These are phyloP conservation scores for Anisodus tanguticus DNA, from an alignment of 257 asterid genomes.

Conservation along the genomic window DNA sequence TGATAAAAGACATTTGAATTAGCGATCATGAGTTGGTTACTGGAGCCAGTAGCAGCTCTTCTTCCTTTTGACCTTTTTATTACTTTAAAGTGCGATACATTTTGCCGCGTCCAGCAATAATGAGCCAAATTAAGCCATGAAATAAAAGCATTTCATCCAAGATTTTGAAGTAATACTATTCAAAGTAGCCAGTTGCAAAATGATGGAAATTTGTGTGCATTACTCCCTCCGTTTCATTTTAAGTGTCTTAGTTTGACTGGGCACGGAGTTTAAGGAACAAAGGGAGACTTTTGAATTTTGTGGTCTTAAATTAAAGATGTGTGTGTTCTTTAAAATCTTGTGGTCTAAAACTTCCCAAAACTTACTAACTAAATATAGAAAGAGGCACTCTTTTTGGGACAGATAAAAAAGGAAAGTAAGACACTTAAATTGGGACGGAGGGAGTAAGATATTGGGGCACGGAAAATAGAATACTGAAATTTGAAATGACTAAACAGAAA, in stretches of 20 bases:
- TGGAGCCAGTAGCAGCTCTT: slow-evolving; percentile 19
- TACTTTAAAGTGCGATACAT: not conserved
- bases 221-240: too few relatives aligned
- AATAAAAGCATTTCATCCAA: slow-evolving; percentile 2
- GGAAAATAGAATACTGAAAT: not conserved
- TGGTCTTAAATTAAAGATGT: too few relatives aligned
- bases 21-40: not conserved
- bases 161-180: slow-evolving; percentile 24
- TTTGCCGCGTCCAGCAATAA: not conserved
- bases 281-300: too few relatives aligned
- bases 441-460: not conserved
- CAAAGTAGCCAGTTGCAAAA: slow-evolving; percentile 12
- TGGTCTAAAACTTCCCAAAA: too few relatives aligned
- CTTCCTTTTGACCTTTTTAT: slow-evolving; percentile 12
- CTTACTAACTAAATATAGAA: too few relatives aligned
- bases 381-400: too few relatives aligned
- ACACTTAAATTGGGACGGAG: too few relatives aligned
- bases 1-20: not conserved
- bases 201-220: not conserved
- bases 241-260: too few relatives aligned
- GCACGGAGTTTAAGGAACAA: too few relatives aligned
- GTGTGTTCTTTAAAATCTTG: too few relatives aligned
- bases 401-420: too few relatives aligned
- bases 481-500: not conserved
- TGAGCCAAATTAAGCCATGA: not conserved